Evolutionary conservation across 257 asterid genomes (phyloP).

Genomic region (Solanum peruvianum): DNA sequence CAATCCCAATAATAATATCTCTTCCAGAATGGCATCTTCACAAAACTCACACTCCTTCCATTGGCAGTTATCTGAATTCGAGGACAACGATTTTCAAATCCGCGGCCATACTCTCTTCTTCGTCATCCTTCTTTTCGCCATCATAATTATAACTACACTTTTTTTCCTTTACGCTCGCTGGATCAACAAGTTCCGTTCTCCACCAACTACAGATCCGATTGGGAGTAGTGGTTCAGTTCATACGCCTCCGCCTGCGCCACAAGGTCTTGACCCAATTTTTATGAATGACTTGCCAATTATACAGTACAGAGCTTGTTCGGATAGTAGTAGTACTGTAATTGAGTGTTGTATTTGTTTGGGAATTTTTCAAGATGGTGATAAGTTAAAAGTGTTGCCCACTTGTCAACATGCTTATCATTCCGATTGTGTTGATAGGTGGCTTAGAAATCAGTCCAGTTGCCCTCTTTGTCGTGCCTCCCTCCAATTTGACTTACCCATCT

Average conservation of each 20-base stretch:
- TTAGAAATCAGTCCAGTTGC: constrained; percentile 2
- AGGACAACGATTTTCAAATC: constrained; percentile 63
- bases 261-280: constrained; percentile 42
- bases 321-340: background rate
- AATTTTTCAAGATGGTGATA: constrained; percentile 20
- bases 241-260: constrained; percentile 18
- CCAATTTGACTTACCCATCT: background rate
- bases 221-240: background rate
- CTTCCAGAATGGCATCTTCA: background rate
- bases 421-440: constrained; percentile 12
- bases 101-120: constrained; percentile 64
- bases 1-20: background rate
- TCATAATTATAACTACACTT: constrained; percentile 27
- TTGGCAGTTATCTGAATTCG: constrained; percentile 72
- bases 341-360: constrained; percentile 51
- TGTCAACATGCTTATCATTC: constrained; percentile 24
- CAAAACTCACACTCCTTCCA: constrained; percentile 34
- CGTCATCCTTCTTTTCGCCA: constrained; percentile 42
- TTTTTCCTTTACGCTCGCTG: constrained; percentile 53
- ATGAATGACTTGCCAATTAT: constrained; percentile 38
- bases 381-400: constrained; percentile 18
- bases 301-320: constrained; percentile 18
- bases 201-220: background rate
- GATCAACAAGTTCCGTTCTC: constrained; percentile 32
- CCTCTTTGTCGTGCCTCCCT: constrained; percentile 2